Evolutionary conservation across 2,329 filamentous ascomycete genomes (phyloP).

Genomic region (Didymella exigua): DNA sequence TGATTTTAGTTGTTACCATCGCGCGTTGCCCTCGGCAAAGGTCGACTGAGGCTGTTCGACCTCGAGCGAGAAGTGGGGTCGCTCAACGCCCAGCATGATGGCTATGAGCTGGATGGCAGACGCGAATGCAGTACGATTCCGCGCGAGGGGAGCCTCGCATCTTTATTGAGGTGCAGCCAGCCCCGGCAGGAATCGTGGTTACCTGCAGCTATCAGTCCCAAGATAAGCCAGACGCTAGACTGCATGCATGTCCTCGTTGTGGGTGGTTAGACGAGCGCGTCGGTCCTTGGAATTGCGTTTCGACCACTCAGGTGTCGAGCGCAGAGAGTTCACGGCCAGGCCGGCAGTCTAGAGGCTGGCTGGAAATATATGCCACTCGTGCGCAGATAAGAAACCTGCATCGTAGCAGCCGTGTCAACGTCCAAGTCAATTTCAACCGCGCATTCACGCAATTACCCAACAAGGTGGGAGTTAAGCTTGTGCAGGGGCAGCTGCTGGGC

Average conservation of each 20-base stretch:
- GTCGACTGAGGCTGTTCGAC: constrained; percentile 54
- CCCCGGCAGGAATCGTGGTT: constrained; percentile 3
- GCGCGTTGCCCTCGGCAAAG: constrained; percentile 51
- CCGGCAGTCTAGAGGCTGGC: constrained; percentile 4
- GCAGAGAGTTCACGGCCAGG: constrained; percentile 1
- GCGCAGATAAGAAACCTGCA: constrained; percentile 13
- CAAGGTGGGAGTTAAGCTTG: too few relatives aligned
- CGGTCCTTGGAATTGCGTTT: background rate
- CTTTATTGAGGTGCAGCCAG: constrained; percentile 9
- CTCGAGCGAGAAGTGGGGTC: constrained; percentile 47
- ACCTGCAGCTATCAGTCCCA: constrained; percentile 14
- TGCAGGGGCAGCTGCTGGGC: too few relatives aligned
- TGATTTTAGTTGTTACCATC: constrained; percentile 33
- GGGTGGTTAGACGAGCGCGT: background rate
- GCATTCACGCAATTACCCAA: too few relatives aligned
- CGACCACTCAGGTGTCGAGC: constrained; percentile 11
- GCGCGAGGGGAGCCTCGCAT: background rate
- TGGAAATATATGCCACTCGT: background rate
- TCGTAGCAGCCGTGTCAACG: too few relatives aligned
- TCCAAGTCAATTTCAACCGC: too few relatives aligned
- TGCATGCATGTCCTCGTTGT: constrained; percentile 1
- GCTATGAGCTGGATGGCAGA: too few relatives aligned
- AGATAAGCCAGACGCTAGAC: constrained; percentile 16
- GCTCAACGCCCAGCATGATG: constrained; percentile 42
- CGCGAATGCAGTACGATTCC: background rate